Evolutionary conservation across 257 asterid species (phyloP), one percentile per base, ranked within the genome.

Genomic region (Striga asiatica): DNA sequence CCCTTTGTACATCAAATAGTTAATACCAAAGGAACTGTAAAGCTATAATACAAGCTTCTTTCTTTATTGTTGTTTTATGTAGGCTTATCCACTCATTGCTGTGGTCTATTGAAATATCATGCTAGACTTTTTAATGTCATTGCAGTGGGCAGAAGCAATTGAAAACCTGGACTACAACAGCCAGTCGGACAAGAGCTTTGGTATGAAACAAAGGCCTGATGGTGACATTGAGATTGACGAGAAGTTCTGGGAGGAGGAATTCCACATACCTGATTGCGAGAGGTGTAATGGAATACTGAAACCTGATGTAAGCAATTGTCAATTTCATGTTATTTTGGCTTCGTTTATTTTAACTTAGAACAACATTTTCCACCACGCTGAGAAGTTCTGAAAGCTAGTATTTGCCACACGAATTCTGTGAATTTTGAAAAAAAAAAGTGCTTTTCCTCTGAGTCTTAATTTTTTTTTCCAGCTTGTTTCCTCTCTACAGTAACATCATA

Each of bases 111-210:
- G 18, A 55, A 58, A 35, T 37, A 54, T 63, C 37, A 43, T 57
- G 55, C 55, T 56, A 9, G 24, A 48, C 38, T 24, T 38, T 51
- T 18, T 59, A 21, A 43, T 22, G 34, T 66, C 49, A 39, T 65
- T 73, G 79, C 85, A 91, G 98, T 91, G 98, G 98, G 98, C 98
- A 18, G 96, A 66, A 73, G 96, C 96, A 61, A 82, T 91, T 69
- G 98, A 91, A 70, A 84, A 75, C 66, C 69, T 91, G 62, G 94
- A 87, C 43, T 91, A 87, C 61, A 94, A 87, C 72, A 91, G 95
- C 68, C 72, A 69, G 43, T 80, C 96, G 22, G 96, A 91, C 76
- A 80, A 82, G 78, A 80, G 94, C 76, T 87, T 91, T 68, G 98
- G 98, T 35, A 87, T 91, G 95, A 91, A 78, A 49, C 88, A 83